A percentile compares a stretch with the other conserved stretches of the same genome.
Evolutionary conservation across 225 moss, liverwort and hornwort species (phyloP).

Genomic region (Asterella californica): DNA sequence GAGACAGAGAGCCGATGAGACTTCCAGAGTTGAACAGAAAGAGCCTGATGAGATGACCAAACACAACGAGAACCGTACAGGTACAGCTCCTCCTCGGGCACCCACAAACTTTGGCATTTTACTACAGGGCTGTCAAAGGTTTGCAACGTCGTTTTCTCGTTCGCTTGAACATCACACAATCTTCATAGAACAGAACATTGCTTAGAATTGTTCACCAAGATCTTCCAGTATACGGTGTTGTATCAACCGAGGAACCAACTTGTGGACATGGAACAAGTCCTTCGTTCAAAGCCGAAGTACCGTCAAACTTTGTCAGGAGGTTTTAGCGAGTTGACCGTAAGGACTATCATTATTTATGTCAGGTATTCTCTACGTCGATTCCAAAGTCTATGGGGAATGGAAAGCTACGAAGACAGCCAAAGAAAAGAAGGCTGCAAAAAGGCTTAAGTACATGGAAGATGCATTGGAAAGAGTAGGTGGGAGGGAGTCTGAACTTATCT

Average conservation of each 20-base stretch:
- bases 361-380: conserved; percentile 30
- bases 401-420: conserved; percentile 62
- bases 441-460: conserved; percentile 65
- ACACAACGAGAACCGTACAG: conserved; percentile 2
- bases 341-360: neutral
- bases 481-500: conserved; percentile 64
- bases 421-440: conserved; percentile 72
- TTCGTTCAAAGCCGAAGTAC: neutral
- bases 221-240: neutral
- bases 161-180: no score
- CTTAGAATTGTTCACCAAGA: neutral
- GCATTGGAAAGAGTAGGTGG: conserved; percentile 56
- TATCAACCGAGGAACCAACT: neutral
- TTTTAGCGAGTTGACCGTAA: neutral
- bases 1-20: conserved; percentile 26
- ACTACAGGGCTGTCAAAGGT: neutral
- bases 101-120: neutral
- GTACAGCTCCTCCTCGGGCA: neutral
- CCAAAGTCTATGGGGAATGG: conserved; percentile 65
- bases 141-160: neutral
- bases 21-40: conserved; percentile 13
- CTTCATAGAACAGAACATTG: neutral
- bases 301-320: neutral
- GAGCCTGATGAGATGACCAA: neutral
- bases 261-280: neutral